Conservation (phyloP, 257 asterid species). For the Fraxinus anomala region DNA sequence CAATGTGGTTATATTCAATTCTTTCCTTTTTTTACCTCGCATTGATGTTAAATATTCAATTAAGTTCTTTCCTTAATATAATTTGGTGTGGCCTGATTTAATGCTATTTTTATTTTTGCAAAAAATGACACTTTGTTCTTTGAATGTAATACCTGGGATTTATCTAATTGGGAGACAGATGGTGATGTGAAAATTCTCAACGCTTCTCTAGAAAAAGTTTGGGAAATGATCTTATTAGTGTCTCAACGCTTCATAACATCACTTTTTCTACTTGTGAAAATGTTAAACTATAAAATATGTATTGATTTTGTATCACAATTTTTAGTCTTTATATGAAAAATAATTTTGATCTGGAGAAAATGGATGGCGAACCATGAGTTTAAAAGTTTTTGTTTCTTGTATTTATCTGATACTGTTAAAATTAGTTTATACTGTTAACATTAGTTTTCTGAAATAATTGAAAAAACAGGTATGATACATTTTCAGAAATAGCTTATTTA, state of each 20-base stretch:
- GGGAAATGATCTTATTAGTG: background rate
- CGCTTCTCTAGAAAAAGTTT: background rate
- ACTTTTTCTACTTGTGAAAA: background rate
- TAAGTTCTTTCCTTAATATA: slow-evolving; percentile 12
- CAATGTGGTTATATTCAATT: slow-evolving; percentile 41
- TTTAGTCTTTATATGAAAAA: background rate
- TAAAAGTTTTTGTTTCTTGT: background rate
- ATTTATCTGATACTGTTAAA: background rate
- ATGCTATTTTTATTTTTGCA: background rate
- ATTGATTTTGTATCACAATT: background rate
- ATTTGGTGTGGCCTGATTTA: background rate
- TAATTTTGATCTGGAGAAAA: slow-evolving; percentile 1
- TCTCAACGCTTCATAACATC: background rate
- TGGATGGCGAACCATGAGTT: slow-evolving; percentile 7
- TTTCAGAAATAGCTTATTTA: background rate
- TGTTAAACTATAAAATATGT: background rate
- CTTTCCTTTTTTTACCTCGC: slow-evolving; percentile 34
- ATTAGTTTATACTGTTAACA: background rate
- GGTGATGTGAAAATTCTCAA: background rate
- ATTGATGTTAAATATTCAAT: slow-evolving; percentile 27
- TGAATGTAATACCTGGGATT: background rate
- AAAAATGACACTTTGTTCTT: background rate
- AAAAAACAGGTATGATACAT: background rate
- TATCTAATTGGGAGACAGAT: background rate
- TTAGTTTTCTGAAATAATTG: background rate